Evolutionary conservation across 192 early-diverging fungal species (phyloP).

Genomic region (Coemansia guatemalensis): DNA sequence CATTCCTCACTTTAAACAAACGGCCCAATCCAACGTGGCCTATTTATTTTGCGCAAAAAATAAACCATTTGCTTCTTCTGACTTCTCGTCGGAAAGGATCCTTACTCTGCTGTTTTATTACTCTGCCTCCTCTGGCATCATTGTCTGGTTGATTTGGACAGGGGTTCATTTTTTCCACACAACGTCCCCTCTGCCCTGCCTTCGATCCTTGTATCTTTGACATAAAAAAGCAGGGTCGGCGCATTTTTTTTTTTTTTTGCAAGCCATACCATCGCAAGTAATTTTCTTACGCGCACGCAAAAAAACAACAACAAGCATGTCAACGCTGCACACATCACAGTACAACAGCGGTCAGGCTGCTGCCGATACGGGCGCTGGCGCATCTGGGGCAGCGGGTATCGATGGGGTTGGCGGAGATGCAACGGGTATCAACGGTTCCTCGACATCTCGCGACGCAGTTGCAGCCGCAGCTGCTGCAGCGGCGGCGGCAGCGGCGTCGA

Average conservation of each 20-base stretch:
- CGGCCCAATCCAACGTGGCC: not conserved
- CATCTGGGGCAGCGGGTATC: constrained; percentile 26
- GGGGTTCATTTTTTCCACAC: not conserved
- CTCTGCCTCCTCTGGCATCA: not conserved
- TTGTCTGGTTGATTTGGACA: not conserved
- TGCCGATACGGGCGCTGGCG: constrained; percentile 18
- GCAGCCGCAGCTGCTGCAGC: constrained; percentile 38
- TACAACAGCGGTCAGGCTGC: constrained; percentile 48
- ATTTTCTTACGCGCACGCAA: not conserved
- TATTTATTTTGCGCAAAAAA: constrained; percentile 1
- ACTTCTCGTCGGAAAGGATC: not conserved
- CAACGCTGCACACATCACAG: constrained; percentile 51
- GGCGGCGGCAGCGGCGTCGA: constrained; percentile 26
- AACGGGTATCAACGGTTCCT: constrained; percentile 22
- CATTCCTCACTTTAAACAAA: not conserved
- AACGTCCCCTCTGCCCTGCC: not conserved
- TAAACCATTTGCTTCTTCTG: constrained; percentile 9
- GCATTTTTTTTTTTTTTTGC: too few relatives aligned
- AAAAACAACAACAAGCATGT: constrained; percentile 29
- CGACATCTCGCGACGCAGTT: constrained; percentile 45
- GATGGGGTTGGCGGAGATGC: constrained; percentile 29
- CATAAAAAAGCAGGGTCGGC: not conserved
- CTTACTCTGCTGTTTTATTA: not conserved
- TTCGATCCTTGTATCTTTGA: not conserved
- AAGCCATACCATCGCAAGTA: not conserved